Evolutionary conservation across 2,329 filamentous ascomycete species (phyloP).

Genomic region (Ascosphaera pollenicola): DNA sequence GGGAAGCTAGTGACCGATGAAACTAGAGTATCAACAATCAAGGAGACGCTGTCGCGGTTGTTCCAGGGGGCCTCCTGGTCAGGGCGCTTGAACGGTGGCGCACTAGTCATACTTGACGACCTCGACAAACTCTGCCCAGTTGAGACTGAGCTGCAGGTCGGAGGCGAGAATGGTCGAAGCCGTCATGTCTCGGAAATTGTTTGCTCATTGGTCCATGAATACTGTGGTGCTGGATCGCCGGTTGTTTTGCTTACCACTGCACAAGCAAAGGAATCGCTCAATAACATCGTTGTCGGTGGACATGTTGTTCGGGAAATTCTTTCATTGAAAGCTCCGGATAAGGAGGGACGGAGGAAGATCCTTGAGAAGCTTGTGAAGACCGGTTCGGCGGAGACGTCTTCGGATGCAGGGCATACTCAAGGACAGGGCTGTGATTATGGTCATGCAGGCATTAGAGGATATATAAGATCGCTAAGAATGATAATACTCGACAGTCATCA

Average conservation of each 20-base stretch:
- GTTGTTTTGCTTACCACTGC: conserved; percentile 80
- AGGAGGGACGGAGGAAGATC: conserved; percentile 65
- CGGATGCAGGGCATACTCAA: conserved; percentile 14
- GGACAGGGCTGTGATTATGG: conserved; percentile 16
- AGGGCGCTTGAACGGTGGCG: conserved; percentile 60
- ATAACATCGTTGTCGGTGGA: conserved; percentile 73
- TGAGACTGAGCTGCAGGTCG: conserved; percentile 85
- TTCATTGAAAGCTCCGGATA: conserved; percentile 72
- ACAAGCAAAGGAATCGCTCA: conserved; percentile 77
- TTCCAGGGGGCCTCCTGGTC: conserved; percentile 89
- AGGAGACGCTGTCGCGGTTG: conserved; percentile 61
- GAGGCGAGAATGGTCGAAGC: conserved; percentile 80
- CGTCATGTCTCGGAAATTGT: conserved; percentile 81
- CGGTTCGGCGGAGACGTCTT: conserved; percentile 24
- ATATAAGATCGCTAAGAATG: no score
- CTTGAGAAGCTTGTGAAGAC: conserved; percentile 45
- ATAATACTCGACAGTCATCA: no score
- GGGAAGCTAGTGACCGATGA: conserved; percentile 78
- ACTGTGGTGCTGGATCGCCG: conserved; percentile 55
- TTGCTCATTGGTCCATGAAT: conserved; percentile 60
- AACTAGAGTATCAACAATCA: conserved; percentile 70
- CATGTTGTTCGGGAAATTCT: conserved; percentile 87
- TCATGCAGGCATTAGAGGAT: no score
- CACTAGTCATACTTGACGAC: conserved; percentile 77
- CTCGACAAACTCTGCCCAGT: conserved; percentile 79